phyloP scores from a whole-genome alignment of 129 eudicot genomes.

The Artemisia argyi region DNA sequence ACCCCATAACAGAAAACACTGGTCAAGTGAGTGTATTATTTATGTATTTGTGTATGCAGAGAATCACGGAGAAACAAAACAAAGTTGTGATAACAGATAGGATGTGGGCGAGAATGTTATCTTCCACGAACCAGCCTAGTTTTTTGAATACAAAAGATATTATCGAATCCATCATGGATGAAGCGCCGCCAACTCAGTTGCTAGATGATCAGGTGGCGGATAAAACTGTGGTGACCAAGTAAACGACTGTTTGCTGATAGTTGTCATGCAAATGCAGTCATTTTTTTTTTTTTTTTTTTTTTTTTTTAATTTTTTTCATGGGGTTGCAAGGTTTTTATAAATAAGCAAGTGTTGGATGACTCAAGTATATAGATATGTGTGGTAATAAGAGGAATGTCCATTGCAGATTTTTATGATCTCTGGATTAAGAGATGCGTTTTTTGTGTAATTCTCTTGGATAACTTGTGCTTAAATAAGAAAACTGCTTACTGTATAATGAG shows the following conservation, averaged over 20 bases:
- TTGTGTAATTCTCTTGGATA: too few relatives aligned
- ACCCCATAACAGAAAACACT: too few relatives aligned
- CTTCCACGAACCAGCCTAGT: slow-evolving; percentile 92
- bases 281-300: not conserved
- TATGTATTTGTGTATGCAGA: slow-evolving; percentile 48
- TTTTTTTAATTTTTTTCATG: too few relatives aligned
- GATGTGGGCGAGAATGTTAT: slow-evolving; percentile 94
- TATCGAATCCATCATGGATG: slow-evolving; percentile 35
- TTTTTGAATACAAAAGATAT: slow-evolving; percentile 44
- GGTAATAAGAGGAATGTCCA: too few relatives aligned
- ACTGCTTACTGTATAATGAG: too few relatives aligned
- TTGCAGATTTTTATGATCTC: too few relatives aligned
- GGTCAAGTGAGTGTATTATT: too few relatives aligned
- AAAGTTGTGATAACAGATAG: slow-evolving; percentile 89
- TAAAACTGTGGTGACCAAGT: slow-evolving; percentile 28
- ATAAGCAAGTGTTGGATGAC: too few relatives aligned
- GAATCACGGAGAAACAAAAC: slow-evolving; percentile 69
- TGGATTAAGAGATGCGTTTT: too few relatives aligned
- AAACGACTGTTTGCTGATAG: slow-evolving; percentile 25
- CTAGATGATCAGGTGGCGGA: slow-evolving; percentile 28
- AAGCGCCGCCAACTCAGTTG: slow-evolving; percentile 33
- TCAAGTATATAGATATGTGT: too few relatives aligned
- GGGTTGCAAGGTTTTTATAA: too few relatives aligned
- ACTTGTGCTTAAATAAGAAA: too few relatives aligned
- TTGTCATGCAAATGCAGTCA: not conserved